Conservation (phyloP, 2,329 filamentous ascomycete species). For the Didymella segeticola region DNA sequence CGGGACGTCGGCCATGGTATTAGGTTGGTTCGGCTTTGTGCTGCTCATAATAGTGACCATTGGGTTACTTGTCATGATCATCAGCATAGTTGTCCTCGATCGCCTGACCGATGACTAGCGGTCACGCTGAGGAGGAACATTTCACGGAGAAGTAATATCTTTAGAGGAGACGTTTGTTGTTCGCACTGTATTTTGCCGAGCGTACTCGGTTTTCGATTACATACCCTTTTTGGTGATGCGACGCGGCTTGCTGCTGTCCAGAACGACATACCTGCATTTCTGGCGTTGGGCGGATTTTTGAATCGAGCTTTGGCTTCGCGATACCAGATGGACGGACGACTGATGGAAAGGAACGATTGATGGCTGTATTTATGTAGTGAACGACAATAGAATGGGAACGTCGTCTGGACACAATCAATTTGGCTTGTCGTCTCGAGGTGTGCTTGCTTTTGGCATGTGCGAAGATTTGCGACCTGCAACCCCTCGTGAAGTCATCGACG, state of each 20-base stretch:
- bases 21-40: slow-evolving; percentile 97
- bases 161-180: slow-evolving; percentile 20
- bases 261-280: slow-evolving; percentile 36
- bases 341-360: slow-evolving; percentile 25
- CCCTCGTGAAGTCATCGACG: slow-evolving; percentile 15
- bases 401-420: slow-evolving; percentile 12
- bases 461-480: no score
- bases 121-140: neutral
- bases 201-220: slow-evolving; percentile 37
- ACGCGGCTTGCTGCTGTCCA: slow-evolving; percentile 34
- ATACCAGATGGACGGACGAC: slow-evolving; percentile 15
- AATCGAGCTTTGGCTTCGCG: slow-evolving; percentile 7
- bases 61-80: slow-evolving; percentile 92
- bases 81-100: slow-evolving; percentile 84
- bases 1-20: slow-evolving; percentile 92
- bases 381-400: slow-evolving; percentile 30
- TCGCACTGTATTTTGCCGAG: slow-evolving; percentile 35
- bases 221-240: slow-evolving; percentile 41
- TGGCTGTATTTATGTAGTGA: slow-evolving; percentile 38
- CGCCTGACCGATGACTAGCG: slow-evolving; percentile 57
- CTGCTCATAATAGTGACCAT: slow-evolving; percentile 95
- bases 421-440: neutral
- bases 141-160: slow-evolving; percentile 17
- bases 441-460: no score
- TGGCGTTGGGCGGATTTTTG: slow-evolving; percentile 34